A percentile compares a stretch with the other conserved stretches of the same genome.
These are phyloP conservation scores for Artomyces pyxidatus DNA, from an alignment of 768 basidiomycete genomes.

Conservation along the genomic window DNA sequence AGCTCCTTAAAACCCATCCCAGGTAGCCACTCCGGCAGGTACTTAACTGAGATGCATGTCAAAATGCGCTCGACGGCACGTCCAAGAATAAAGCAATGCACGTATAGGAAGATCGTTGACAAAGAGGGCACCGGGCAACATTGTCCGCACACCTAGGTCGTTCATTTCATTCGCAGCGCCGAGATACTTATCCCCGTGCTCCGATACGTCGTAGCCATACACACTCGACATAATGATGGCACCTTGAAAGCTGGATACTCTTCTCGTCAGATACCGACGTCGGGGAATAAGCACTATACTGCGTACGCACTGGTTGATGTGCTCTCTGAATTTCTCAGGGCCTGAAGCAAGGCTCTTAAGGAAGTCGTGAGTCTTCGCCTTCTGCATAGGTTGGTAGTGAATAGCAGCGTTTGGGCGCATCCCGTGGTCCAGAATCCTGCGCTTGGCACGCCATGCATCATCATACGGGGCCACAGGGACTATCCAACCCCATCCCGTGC, in stretches of 20 bases:
- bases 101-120: too few relatives aligned
- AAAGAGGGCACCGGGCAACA: too few relatives aligned
- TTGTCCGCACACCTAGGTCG: too few relatives aligned
- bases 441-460: neutral
- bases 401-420: neutral
- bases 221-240: too few relatives aligned
- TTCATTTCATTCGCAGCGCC: too few relatives aligned
- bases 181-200: too few relatives aligned
- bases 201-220: too few relatives aligned
- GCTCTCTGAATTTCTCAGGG: neutral
- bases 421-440: neutral
- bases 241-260: too few relatives aligned
- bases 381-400: neutral
- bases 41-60: neutral
- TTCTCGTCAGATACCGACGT: too few relatives aligned
- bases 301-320: neutral
- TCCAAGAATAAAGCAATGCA: too few relatives aligned
- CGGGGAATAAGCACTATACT: too few relatives aligned
- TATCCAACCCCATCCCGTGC: neutral
- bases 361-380: neutral
- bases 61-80: too few relatives aligned
- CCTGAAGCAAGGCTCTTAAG: neutral
- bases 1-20: constrained; percentile 1
- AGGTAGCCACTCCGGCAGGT: constrained; percentile 2
- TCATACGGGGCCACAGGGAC: neutral